phyloP scores from a whole-genome alignment of 352 stramenopile species.

The Phytophthora chlamydospora region DNA sequence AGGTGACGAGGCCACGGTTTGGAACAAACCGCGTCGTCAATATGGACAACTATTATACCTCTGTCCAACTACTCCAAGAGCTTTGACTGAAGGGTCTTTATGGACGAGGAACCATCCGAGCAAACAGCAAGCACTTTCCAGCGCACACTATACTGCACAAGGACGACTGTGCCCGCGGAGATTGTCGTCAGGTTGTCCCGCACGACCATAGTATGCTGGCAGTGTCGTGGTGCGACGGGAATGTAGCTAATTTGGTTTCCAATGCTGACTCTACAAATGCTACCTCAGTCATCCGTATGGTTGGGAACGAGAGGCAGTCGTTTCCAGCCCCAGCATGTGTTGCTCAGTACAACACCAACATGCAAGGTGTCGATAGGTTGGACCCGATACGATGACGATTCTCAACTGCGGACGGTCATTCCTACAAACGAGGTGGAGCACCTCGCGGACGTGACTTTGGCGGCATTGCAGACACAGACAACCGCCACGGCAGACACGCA shows the following conservation, averaged over 20 bases:
- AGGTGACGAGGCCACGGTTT: slow-evolving; percentile 4
- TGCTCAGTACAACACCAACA: slow-evolving; percentile 8
- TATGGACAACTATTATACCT: slow-evolving; percentile 9
- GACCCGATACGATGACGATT: neutral
- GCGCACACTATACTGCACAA: neutral
- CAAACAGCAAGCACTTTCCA: slow-evolving; percentile 1
- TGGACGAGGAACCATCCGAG: neutral
- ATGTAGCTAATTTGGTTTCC: slow-evolving; percentile 1
- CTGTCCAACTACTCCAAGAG: neutral
- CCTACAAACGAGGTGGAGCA: slow-evolving; percentile 2
- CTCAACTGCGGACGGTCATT: slow-evolving; percentile 1
- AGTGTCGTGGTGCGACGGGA: slow-evolving; percentile 8
- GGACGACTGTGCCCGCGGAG: slow-evolving; percentile 2
- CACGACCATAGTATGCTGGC: slow-evolving; percentile 12
- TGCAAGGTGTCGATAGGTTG: slow-evolving; percentile 2
- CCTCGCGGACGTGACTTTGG: too few species aligned
- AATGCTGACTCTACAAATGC: slow-evolving; percentile 1
- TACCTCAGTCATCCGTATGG: slow-evolving; percentile 1
- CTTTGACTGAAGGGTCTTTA: neutral
- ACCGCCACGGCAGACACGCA: too few species aligned
- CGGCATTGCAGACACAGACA: too few species aligned
- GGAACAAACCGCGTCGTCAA: slow-evolving; percentile 4
- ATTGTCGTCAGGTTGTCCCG: slow-evolving; percentile 8
- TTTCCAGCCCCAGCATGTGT: slow-evolving; percentile 3
- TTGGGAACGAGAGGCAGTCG: slow-evolving; percentile 1